Evolutionary conservation across 2,329 filamentous ascomycete genomes (phyloP).

Genomic region (Xylariomycetidae sp.): DNA sequence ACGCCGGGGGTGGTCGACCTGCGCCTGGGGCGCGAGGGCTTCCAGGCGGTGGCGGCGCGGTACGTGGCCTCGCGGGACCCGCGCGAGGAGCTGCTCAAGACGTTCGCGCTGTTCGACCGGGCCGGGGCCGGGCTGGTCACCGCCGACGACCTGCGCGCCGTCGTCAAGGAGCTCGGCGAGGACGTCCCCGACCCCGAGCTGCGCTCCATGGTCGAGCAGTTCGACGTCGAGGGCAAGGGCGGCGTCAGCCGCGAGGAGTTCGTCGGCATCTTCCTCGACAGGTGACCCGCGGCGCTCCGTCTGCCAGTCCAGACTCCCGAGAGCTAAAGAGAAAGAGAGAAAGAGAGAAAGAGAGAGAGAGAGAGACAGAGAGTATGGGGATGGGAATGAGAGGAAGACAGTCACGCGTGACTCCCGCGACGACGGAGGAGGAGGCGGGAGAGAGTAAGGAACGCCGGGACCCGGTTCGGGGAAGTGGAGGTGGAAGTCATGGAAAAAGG

Average conservation of each 20-base stretch:
- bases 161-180: slow-evolving; percentile 87
- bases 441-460: too few relatives aligned
- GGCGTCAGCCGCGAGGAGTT: slow-evolving; percentile 67
- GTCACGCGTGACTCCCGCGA: too few relatives aligned
- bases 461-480: too few relatives aligned
- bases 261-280: slow-evolving; percentile 46
- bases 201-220: slow-evolving; percentile 94
- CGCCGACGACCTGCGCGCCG: slow-evolving; percentile 77
- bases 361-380: slow-evolving; percentile 11
- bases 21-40: slow-evolving; percentile 64
- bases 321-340: neutral
- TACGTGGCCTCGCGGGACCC: slow-evolving; percentile 80
- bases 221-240: slow-evolving; percentile 90
- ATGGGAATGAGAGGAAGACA: slow-evolving; percentile 2
- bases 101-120: slow-evolving; percentile 89
- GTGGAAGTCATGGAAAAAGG: too few relatives aligned
- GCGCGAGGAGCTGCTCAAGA: slow-evolving; percentile 81
- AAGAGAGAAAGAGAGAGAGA: slow-evolving; percentile 1
- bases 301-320: too few relatives aligned
- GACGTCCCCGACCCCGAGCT: slow-evolving; percentile 90
- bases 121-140: slow-evolving; percentile 89
- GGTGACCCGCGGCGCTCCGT: slow-evolving; percentile 17
- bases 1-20: slow-evolving; percentile 59
- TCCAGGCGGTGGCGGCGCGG: slow-evolving; percentile 71
- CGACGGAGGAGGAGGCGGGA: too few relatives aligned